Evolutionary conservation across 2,329 filamentous ascomycete genomes (phyloP).

Genomic region (Thelonectria rubi): DNA sequence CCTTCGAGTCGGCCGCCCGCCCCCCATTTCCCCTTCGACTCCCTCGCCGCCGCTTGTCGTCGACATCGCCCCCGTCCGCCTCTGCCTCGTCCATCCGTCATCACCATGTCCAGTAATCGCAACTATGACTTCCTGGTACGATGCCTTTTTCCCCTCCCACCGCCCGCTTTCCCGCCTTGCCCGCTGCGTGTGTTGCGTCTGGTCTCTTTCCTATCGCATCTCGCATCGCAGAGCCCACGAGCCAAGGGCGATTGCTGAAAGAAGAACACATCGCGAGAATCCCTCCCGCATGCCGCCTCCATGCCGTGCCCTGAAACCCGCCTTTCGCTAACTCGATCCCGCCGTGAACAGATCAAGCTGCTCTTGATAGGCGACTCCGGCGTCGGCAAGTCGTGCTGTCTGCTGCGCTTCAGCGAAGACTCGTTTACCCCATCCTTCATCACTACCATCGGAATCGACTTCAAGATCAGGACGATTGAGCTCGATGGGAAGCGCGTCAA

Average conservation of each 20-base stretch:
- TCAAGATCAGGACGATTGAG: constrained; percentile 99
- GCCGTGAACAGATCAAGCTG: constrained; percentile 81
- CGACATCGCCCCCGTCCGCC: constrained; percentile 5
- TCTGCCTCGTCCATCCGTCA: constrained; percentile 21
- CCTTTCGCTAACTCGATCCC: constrained; percentile 26
- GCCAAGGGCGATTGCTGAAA: neutral
- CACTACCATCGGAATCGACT: constrained; percentile 99
- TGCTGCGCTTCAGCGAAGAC: constrained; percentile 96
- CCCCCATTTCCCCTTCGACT: constrained; percentile 23
- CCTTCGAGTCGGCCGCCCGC: constrained; percentile 12
- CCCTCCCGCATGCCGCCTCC: constrained; percentile 2
- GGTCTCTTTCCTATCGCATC: constrained; percentile 1
- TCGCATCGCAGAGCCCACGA: neutral
- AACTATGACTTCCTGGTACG: constrained; percentile 99
- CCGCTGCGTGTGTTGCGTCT: constrained; percentile 18
- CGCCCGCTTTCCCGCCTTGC: constrained; percentile 30
- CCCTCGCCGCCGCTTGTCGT: constrained; percentile 23
- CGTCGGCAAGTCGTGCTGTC: constrained; percentile 96
- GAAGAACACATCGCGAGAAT: neutral
- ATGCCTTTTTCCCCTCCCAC: constrained; percentile 35
- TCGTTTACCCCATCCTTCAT: constrained; percentile 98
- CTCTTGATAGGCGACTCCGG: constrained; percentile 96
- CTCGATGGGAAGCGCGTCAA: constrained; percentile 98
- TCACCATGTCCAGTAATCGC: constrained; percentile 90
- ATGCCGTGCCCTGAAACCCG: constrained; percentile 1